Evolutionary conservation across 2,329 filamentous ascomycete species (phyloP).

Genomic region (Alternaria sp.): DNA sequence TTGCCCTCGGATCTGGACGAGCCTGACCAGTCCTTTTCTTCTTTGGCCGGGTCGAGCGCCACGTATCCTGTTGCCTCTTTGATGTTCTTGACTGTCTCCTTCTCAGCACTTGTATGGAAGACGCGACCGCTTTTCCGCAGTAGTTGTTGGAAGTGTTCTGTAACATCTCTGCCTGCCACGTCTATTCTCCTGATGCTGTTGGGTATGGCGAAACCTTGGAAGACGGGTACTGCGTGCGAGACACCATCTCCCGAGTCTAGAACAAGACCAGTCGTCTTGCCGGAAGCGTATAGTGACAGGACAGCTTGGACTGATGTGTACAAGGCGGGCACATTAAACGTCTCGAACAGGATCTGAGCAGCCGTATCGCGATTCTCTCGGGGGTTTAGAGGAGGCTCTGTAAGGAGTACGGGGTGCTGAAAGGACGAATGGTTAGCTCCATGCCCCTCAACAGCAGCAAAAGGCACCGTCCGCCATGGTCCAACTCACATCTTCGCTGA

Average conservation of each 20-base stretch:
- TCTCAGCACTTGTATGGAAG: constrained; percentile 98
- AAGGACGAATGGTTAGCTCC: constrained; percentile 24
- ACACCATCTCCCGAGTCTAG: constrained; percentile 96
- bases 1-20: constrained; percentile 81
- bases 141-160: constrained; percentile 90
- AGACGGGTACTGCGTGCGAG: constrained; percentile 96
- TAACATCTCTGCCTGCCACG: constrained; percentile 94
- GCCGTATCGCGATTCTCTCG: constrained; percentile 95
- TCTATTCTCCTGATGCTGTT: constrained; percentile 96
- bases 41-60: constrained; percentile 86
- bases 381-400: constrained; percentile 94
- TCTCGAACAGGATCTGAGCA: constrained; percentile 97
- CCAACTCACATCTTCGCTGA: constrained; percentile 86
- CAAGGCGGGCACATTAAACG: constrained; percentile 95
- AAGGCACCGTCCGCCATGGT: constrained; percentile 13
- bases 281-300: constrained; percentile 93
- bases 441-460: constrained; percentile 8
- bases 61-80: constrained; percentile 96
- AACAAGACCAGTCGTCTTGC: constrained; percentile 94
- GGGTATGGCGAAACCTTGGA: constrained; percentile 96
- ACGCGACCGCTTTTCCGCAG: constrained; percentile 92
- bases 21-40: constrained; percentile 93
- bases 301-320: constrained; percentile 98
- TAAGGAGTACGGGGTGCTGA: constrained; percentile 92
- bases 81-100: constrained; percentile 97